Evolutionary conservation across 2,329 filamentous ascomycete genomes (phyloP).

Genomic region (Xylaria sp.): DNA sequence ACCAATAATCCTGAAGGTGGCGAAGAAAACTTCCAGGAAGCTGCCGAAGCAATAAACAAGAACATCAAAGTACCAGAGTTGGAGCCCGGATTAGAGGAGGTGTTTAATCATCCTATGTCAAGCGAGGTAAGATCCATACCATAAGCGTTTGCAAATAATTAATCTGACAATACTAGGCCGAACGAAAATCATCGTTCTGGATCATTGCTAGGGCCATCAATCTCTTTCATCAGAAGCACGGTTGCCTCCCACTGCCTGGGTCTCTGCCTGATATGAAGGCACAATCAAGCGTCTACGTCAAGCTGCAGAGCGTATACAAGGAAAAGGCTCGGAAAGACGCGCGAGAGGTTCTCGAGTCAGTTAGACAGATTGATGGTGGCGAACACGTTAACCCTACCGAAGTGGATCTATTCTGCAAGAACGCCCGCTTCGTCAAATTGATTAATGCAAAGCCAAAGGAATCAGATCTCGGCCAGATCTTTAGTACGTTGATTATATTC

Average conservation of each 20-base stretch:
- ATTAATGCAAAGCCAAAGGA: slow-evolving; percentile 66
- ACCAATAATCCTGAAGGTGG: slow-evolving; percentile 82
- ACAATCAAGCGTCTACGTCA: slow-evolving; percentile 86
- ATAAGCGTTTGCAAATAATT: slow-evolving; percentile 23
- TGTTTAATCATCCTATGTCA: slow-evolving; percentile 74
- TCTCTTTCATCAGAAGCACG: slow-evolving; percentile 77
- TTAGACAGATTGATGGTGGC: slow-evolving; percentile 63
- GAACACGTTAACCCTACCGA: slow-evolving; percentile 72
- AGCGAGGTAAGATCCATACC: slow-evolving; percentile 64
- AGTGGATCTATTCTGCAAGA: slow-evolving; percentile 94
- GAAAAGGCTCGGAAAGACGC: slow-evolving; percentile 82
- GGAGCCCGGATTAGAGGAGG: slow-evolving; percentile 75
- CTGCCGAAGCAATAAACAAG: slow-evolving; percentile 85
- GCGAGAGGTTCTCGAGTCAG: slow-evolving; percentile 74
- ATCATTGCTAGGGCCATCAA: slow-evolving; percentile 83
- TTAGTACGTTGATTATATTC: slow-evolving; percentile 57
- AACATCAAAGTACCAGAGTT: slow-evolving; percentile 77
- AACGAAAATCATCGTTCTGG: slow-evolving; percentile 79
- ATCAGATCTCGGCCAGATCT: slow-evolving; percentile 61
- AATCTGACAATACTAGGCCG: slow-evolving; percentile 48
- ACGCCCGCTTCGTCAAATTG: slow-evolving; percentile 90
- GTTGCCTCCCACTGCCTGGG: slow-evolving; percentile 82
- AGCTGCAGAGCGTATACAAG: slow-evolving; percentile 93
- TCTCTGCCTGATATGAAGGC: slow-evolving; percentile 98
- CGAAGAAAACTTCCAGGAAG: slow-evolving; percentile 98